These are phyloP conservation scores for Ophiostoma novo-ulmi DNA, from an alignment of 2,329 filamentous ascomycete species.

Conservation along the genomic window DNA sequence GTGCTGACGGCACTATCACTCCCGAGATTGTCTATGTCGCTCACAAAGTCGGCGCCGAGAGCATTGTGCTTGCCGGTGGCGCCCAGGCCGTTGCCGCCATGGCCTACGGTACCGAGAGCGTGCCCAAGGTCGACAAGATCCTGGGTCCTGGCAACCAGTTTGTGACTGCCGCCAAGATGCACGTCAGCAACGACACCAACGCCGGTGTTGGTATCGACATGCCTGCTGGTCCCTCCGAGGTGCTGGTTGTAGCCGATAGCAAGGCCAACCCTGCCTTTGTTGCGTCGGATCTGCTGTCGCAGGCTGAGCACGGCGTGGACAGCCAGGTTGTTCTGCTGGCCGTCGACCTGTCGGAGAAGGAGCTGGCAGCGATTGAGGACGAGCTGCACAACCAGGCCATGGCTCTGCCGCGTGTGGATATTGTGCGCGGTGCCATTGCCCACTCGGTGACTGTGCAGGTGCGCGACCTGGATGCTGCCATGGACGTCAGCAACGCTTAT, in stretches of 20 bases:
- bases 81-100: slow-evolving; percentile 94
- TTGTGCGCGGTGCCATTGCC: slow-evolving; percentile 81
- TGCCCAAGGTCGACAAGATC: slow-evolving; percentile 98
- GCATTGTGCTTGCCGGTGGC: slow-evolving; percentile 90
- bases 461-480: slow-evolving; percentile 64
- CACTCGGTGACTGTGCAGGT: slow-evolving; percentile 82
- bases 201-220: slow-evolving; percentile 96
- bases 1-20: slow-evolving; percentile 82
- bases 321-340: slow-evolving; percentile 91
- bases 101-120: slow-evolving; percentile 92
- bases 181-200: slow-evolving; percentile 94
- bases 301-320: slow-evolving; percentile 95
- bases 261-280: slow-evolving; percentile 89
- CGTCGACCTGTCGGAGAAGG: slow-evolving; percentile 66
- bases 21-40: slow-evolving; percentile 97
- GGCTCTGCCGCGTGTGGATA: slow-evolving; percentile 83
- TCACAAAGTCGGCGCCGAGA: slow-evolving; percentile 92
- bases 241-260: slow-evolving; percentile 90
- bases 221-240: slow-evolving; percentile 94
- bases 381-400: slow-evolving; percentile 84
- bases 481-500: slow-evolving; percentile 84
- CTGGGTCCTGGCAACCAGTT: slow-evolving; percentile 97
- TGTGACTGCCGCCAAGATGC: slow-evolving; percentile 97
- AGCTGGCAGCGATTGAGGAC: slow-evolving; percentile 80
- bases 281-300: slow-evolving; percentile 83